Percentiles rank a stretch among this genome's conserved stretches.
Evolutionary conservation across 345 rosid genomes (phyloP).

Genomic region (Gossypium turneri): DNA sequence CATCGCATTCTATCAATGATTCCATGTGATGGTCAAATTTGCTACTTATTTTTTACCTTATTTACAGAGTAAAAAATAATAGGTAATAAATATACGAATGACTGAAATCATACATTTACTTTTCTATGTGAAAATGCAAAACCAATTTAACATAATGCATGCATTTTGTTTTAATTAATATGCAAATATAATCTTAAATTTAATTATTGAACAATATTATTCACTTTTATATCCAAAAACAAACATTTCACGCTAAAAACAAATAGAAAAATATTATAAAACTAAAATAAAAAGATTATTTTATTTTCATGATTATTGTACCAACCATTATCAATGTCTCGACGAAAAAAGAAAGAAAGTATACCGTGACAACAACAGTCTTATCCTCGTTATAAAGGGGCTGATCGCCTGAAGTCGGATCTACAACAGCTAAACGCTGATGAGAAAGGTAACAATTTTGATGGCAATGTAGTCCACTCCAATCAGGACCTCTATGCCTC

Average conservation of each 20-base stretch:
- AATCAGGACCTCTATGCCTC: slow-evolving; percentile 83
- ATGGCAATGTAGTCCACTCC: slow-evolving; percentile 74
- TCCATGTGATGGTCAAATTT: not conserved
- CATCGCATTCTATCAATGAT: not conserved
- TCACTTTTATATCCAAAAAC: not conserved
- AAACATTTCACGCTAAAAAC: not conserved
- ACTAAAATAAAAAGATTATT: not conserved
- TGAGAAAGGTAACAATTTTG: slow-evolving; percentile 72
- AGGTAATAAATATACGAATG: not conserved
- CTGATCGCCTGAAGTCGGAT: slow-evolving; percentile 86
- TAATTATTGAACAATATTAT: not conserved
- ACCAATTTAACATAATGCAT: not conserved
- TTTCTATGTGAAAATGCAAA: not conserved
- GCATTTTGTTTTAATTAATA: not conserved
- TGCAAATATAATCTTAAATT: not conserved
- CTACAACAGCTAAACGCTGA: slow-evolving; percentile 74
- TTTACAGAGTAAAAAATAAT: not conserved
- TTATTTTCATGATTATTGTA: not conserved
- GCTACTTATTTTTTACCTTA: not conserved
- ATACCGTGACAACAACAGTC: slow-evolving; percentile 68
- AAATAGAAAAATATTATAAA: not conserved
- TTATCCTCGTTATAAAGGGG: slow-evolving; percentile 78
- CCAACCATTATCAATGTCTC: not conserved
- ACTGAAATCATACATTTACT: not conserved
- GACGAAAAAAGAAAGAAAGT: not conserved